Conservation (phyloP, 495 filamentous ascomycete species). For the Talaromyces wortmannii region DNA sequence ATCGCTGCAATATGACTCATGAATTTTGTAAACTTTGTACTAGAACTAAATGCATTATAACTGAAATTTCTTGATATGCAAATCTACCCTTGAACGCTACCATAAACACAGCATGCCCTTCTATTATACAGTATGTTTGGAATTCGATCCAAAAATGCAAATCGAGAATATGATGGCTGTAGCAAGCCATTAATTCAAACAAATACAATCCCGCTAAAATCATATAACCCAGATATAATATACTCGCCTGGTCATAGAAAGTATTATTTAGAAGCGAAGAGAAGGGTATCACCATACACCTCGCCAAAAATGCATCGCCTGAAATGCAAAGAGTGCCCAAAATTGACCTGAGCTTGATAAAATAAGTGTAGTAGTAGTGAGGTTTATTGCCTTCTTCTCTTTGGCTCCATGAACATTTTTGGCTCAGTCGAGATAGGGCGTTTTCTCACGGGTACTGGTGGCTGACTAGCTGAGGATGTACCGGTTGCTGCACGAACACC, state of each 20-base stretch:
- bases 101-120: not conserved
- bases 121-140: not conserved
- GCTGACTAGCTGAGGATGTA: not conserved
- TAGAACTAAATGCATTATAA: not conserved
- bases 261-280: not conserved
- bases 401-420: slow-evolving; percentile 34
- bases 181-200: not conserved
- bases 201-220: not conserved
- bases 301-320: not conserved
- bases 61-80: not conserved
- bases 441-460: slow-evolving; percentile 19
- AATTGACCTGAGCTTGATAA: not conserved
- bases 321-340: too few relatives aligned
- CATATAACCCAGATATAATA: too few relatives aligned
- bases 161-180: not conserved
- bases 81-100: not conserved
- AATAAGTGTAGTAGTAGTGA: not conserved
- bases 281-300: not conserved
- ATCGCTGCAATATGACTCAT: not conserved
- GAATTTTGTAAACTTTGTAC: not conserved
- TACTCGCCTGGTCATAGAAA: too few relatives aligned
- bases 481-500: not conserved
- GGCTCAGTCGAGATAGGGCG: slow-evolving; percentile 16
- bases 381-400: slow-evolving; percentile 17
- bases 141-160: not conserved